Evolutionary conservation across 2,329 filamentous ascomycete genomes (phyloP).

Genomic region (Ophiognomonia clavigignenti-juglandacearum): DNA sequence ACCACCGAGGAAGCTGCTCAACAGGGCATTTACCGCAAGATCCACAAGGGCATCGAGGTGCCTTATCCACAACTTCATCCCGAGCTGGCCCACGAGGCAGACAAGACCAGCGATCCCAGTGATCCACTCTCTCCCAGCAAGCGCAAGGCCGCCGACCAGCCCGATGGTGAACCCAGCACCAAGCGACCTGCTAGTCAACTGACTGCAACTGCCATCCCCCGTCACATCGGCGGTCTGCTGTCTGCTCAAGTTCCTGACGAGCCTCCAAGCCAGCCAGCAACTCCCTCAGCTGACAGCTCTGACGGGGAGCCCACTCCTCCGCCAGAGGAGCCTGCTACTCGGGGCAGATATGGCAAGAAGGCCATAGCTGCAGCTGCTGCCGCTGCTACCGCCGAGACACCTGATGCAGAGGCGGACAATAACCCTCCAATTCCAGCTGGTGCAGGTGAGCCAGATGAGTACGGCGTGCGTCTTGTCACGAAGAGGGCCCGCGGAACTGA

Average conservation of each 20-base stretch:
- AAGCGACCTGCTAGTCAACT: slow-evolving; percentile 36
- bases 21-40: slow-evolving; percentile 36
- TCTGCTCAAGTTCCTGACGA: slow-evolving; percentile 27
- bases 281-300: slow-evolving; percentile 20
- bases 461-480: slow-evolving; percentile 44
- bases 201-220: slow-evolving; percentile 27
- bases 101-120: not conserved
- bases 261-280: slow-evolving; percentile 19
- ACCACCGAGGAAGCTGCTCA: slow-evolving; percentile 38
- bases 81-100: slow-evolving; percentile 31
- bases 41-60: slow-evolving; percentile 36
- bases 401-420: slow-evolving; percentile 13
- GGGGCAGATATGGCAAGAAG: slow-evolving; percentile 12
- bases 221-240: slow-evolving; percentile 36
- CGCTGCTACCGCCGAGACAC: slow-evolving; percentile 9
- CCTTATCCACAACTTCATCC: slow-evolving; percentile 33
- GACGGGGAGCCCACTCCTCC: slow-evolving; percentile 15
- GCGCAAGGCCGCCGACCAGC: slow-evolving; percentile 46
- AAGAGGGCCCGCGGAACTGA: slow-evolving; percentile 31
- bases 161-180: slow-evolving; percentile 42
- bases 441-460: slow-evolving; percentile 44
- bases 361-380: slow-evolving; percentile 4
- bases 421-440: slow-evolving; percentile 30
- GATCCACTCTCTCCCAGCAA: slow-evolving; percentile 33
- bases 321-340: slow-evolving; percentile 9